A percentile compares a stretch with the other conserved stretches of the same genome.
Conservation (phyloP, 2,329 filamentous ascomycete species). For the Fusarium sp. region DNA sequence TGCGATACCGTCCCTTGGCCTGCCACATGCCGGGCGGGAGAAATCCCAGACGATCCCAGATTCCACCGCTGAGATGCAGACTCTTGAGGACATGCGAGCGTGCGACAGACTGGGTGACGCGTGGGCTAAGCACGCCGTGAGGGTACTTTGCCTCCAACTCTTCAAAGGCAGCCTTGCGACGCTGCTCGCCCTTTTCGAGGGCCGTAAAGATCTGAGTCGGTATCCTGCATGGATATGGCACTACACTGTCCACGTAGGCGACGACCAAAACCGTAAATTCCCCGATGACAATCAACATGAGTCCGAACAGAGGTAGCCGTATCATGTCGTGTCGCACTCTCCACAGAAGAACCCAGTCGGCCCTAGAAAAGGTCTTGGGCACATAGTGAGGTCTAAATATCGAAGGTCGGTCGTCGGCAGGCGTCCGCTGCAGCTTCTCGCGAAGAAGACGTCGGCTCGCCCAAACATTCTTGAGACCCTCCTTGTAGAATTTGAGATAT, state of each 20-base stretch:
- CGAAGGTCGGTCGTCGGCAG: conserved; percentile 69
- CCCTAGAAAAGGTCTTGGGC: conserved; percentile 65
- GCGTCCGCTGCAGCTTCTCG: conserved; percentile 58
- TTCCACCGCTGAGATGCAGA: conserved; percentile 61
- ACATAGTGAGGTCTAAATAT: conserved; percentile 54
- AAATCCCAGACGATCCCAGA: conserved; percentile 67
- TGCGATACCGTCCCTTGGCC: conserved; percentile 65
- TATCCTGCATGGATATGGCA: conserved; percentile 87
- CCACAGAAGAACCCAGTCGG: conserved; percentile 78
- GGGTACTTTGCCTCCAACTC: conserved; percentile 54
- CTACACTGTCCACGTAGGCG: conserved; percentile 76
- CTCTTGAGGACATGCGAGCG: conserved; percentile 59
- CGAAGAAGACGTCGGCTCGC: conserved; percentile 72
- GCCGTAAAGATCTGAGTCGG: conserved; percentile 78
- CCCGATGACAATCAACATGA: conserved; percentile 83
- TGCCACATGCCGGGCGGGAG: conserved; percentile 67
- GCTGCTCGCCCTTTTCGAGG: conserved; percentile 68
- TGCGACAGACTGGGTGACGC: conserved; percentile 51
- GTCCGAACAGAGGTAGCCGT: conserved; percentile 83
- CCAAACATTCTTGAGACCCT: conserved; percentile 81
- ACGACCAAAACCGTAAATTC: conserved; percentile 90
- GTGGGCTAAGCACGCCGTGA: conserved; percentile 55
- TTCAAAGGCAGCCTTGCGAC: conserved; percentile 66
- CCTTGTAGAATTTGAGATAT: conserved; percentile 90
- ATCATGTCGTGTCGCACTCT: conserved; percentile 80